Evolutionary conservation across 768 basidiomycete species (phyloP).

Genomic region (Leucocoprinus sp.): DNA sequence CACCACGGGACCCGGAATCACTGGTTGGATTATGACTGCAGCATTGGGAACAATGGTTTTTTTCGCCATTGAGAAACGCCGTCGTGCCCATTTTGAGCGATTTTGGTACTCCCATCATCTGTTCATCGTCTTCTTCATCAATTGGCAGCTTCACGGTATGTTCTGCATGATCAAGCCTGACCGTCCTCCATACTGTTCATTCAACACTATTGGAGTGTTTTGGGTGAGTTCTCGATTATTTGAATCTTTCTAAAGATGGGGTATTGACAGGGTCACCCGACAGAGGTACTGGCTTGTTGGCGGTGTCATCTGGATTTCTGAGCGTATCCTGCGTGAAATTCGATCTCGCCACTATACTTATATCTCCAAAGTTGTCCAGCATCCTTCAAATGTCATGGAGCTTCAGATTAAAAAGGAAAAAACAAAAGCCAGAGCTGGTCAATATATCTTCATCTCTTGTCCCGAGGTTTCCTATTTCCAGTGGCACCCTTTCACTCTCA

Average conservation of each 20-base stretch:
- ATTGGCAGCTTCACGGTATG: slow-evolving; percentile 94
- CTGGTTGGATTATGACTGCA: slow-evolving; percentile 84
- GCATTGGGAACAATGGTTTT: slow-evolving; percentile 73
- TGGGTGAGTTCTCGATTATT: slow-evolving; percentile 54
- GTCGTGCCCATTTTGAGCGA: slow-evolving; percentile 71
- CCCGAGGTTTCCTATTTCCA: slow-evolving; percentile 93
- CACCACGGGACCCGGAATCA: slow-evolving; percentile 69
- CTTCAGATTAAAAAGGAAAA: slow-evolving; percentile 97
- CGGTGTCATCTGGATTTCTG: slow-evolving; percentile 75
- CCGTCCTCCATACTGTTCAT: slow-evolving; percentile 80
- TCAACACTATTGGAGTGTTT: slow-evolving; percentile 83
- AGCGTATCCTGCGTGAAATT: slow-evolving; percentile 88
- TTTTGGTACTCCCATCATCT: slow-evolving; percentile 90
- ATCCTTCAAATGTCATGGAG: slow-evolving; percentile 91
- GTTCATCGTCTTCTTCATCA: slow-evolving; percentile 87
- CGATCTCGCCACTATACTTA: slow-evolving; percentile 87
- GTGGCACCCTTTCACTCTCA: slow-evolving; percentile 96
- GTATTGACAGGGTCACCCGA: background rate
- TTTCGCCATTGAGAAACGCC: slow-evolving; percentile 77
- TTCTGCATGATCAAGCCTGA: slow-evolving; percentile 97
- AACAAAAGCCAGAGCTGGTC: slow-evolving; percentile 73
- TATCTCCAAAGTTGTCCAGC: slow-evolving; percentile 91
- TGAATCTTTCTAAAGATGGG: slow-evolving; percentile 8
- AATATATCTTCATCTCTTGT: slow-evolving; percentile 89
- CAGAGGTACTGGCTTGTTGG: slow-evolving; percentile 89